phyloP scores from a whole-genome alignment of 176 grass and related monocot genomes.

The Poa annua region DNA sequence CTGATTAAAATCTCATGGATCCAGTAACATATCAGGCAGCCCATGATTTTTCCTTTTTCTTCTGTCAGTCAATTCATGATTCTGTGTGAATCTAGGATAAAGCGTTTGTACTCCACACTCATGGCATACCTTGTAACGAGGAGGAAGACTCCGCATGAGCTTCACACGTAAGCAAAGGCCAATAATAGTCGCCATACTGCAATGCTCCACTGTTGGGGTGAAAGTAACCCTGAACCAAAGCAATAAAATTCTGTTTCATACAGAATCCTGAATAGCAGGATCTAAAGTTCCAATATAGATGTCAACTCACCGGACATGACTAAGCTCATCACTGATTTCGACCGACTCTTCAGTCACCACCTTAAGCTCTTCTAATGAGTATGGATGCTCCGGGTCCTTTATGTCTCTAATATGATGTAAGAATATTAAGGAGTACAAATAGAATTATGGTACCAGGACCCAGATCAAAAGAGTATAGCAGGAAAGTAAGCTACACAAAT shows the following conservation, averaged over 20 bases:
- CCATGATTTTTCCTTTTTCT: not conserved
- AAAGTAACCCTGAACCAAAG: slow-evolving; percentile 76
- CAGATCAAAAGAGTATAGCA: slow-evolving; percentile 16
- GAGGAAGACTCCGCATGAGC: slow-evolving; percentile 86
- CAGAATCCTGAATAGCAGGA: not conserved
- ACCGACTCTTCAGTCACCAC: slow-evolving; percentile 82
- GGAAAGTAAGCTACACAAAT: slow-evolving; percentile 8
- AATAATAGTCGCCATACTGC: slow-evolving; percentile 93
- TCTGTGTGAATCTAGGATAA: not conserved
- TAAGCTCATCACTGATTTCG: slow-evolving; percentile 66
- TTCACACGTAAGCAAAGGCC: slow-evolving; percentile 94
- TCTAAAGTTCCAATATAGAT: slow-evolving; percentile 1
- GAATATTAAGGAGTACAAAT: slow-evolving; percentile 62
- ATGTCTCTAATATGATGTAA: slow-evolving; percentile 99
- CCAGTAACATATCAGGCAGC: not conserved
- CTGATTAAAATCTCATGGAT: not conserved
- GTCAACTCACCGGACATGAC: slow-evolving; percentile 65
- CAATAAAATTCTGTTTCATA: slow-evolving; percentile 4
- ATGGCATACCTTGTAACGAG: slow-evolving; percentile 77
- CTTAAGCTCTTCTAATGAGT: slow-evolving; percentile 93
- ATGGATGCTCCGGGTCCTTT: slow-evolving; percentile 94
- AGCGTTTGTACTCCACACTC: not conserved
- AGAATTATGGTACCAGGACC: slow-evolving; percentile 3
- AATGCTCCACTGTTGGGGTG: slow-evolving; percentile 95
- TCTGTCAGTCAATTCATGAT: not conserved